Evolutionary conservation across 2,329 filamentous ascomycete genomes (phyloP).

Genomic region (Chrysosphaeria jannelii): DNA sequence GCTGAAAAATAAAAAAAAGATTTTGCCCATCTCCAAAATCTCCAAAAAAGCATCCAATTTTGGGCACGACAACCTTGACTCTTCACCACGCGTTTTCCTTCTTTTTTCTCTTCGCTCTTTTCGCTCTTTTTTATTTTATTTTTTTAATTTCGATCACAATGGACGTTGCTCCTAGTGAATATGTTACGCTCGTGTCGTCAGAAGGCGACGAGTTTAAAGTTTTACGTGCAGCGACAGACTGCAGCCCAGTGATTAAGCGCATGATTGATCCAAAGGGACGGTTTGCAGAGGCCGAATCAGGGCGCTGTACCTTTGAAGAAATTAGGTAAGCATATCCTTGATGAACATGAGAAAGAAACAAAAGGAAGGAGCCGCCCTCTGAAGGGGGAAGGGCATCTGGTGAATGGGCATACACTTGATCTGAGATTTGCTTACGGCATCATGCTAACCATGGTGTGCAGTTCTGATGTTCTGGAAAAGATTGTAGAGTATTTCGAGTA

Average conservation of each 20-base stretch:
- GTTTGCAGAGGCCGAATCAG: conserved; percentile 32
- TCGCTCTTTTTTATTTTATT: neutral
- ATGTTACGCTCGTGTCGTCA: conserved; percentile 45
- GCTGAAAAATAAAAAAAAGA: no score
- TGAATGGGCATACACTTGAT: conserved; percentile 8
- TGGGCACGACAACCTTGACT: conserved; percentile 1
- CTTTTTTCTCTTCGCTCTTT: neutral
- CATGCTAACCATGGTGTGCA: no score
- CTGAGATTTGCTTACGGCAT: no score
- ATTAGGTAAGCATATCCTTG: conserved; percentile 53
- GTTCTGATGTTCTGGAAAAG: conserved; percentile 46
- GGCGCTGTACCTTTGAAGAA: conserved; percentile 36
- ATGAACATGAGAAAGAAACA: no score
- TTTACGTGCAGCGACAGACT: conserved; percentile 34
- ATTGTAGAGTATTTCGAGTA: conserved; percentile 65
- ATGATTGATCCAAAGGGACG: conserved; percentile 41
- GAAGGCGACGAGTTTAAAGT: conserved; percentile 56
- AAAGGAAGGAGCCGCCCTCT: conserved; percentile 6
- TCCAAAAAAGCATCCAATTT: no score
- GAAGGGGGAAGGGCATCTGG: no score
- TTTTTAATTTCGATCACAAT: conserved; percentile 2
- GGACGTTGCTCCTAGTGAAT: no score
- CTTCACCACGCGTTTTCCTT: neutral
- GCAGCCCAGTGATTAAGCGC: conserved; percentile 41
- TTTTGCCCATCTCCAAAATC: no score